Conservation (phyloP, 1,284 basidiomycete species). For the Fomes fomentarius region DNA sequence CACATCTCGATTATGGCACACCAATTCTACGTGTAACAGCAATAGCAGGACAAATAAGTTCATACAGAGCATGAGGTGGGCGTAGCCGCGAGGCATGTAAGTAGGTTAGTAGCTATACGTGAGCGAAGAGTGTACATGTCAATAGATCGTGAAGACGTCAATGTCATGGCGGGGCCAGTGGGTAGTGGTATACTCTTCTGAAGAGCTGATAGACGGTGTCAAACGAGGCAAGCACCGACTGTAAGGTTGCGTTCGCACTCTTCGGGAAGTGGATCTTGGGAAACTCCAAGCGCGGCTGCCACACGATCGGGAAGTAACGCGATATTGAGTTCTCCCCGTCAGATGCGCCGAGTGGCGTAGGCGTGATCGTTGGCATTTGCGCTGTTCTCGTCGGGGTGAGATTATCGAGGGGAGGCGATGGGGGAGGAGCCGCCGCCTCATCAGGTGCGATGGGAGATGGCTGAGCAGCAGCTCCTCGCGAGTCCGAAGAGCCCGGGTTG, state of each 20-base stretch:
- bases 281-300: constrained; percentile 30
- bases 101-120: constrained; percentile 3
- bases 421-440: background rate
- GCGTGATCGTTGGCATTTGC: constrained; percentile 12
- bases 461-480: background rate
- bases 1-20: constrained; percentile 7
- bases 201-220: constrained; percentile 33
- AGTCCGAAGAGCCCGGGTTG: background rate
- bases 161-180: constrained; percentile 34
- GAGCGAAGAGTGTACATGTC: background rate
- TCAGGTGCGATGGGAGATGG: background rate
- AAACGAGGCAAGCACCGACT: constrained; percentile 30
- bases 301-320: constrained; percentile 20
- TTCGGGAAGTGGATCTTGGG: constrained; percentile 15
- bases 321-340: background rate
- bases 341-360: constrained; percentile 4
- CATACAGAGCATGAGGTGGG: constrained; percentile 8
- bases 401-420: background rate
- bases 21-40: constrained; percentile 5
- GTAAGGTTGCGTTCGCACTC: constrained; percentile 25
- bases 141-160: background rate
- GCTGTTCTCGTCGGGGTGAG: background rate
- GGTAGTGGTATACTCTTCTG: constrained; percentile 35
- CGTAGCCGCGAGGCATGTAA: background rate
- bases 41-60: constrained; percentile 18